Evolutionary conservation across 2,329 filamentous ascomycete species (phyloP).

Genomic region (Fusarium napiforme): DNA sequence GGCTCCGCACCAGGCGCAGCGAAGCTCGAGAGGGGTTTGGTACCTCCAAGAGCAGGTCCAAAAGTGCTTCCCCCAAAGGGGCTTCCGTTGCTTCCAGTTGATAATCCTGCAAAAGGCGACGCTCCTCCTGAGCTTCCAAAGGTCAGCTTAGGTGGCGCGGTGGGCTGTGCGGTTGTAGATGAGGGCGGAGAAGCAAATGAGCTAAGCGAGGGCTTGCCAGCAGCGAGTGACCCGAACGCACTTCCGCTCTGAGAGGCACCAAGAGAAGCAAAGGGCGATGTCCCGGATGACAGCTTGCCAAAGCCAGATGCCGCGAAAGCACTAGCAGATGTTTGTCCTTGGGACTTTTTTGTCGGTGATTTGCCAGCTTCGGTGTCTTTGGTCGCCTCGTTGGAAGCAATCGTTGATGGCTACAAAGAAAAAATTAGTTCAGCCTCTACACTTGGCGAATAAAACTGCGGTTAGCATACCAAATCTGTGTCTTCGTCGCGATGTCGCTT

Average conservation of each 20-base stretch:
- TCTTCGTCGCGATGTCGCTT: constrained; percentile 69
- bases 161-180: constrained; percentile 40
- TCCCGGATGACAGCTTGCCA: constrained; percentile 70
- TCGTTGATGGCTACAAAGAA: constrained; percentile 28
- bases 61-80: constrained; percentile 54
- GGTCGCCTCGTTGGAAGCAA: constrained; percentile 28
- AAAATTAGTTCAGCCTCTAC: constrained; percentile 19
- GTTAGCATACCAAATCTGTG: constrained; percentile 48
- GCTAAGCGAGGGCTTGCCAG: constrained; percentile 50
- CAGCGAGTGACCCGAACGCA: constrained; percentile 58
- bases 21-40: constrained; percentile 72
- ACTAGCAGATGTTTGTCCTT: constrained; percentile 61
- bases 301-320: constrained; percentile 77
- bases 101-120: constrained; percentile 62
- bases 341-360: constrained; percentile 41
- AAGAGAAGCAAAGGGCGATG: constrained; percentile 72
- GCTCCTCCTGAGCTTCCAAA: constrained; percentile 57
- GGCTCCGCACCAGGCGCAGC: constrained; percentile 66
- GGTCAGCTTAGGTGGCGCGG: constrained; percentile 58
- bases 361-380: constrained; percentile 40
- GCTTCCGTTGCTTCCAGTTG: constrained; percentile 54
- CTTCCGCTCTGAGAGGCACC: constrained; percentile 60
- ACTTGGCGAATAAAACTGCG: neutral
- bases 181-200: constrained; percentile 49
- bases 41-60: constrained; percentile 52